Base-by-base conservation (phyloP, 345 rosid species). In the Ceriops tagal region DNA sequence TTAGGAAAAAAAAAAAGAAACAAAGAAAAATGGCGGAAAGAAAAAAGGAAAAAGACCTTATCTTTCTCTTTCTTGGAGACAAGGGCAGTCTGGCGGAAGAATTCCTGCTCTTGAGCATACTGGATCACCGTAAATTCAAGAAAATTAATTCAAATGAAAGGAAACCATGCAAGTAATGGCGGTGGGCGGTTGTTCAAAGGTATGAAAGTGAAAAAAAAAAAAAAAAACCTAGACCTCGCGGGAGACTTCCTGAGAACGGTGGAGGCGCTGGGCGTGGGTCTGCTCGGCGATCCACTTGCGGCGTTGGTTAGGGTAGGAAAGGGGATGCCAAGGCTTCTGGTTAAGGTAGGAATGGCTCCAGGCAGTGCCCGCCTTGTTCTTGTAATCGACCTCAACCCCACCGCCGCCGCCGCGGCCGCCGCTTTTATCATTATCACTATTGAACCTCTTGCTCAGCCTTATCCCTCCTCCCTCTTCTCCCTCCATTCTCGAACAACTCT, bases 241-340 rank as follows among this genome's bases (percentile, higher is more conserved):
- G 13, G 97, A 73, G 27, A 95, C 96, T 61, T 95, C 96, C 22
- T 92, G 93, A 32, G 89, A 31, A 49, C 97, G 92, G 70, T 83
- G 86, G 31, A 80, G 69, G 60, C 81, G 90, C 52, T 95, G 90
- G 55, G 96, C 84, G 59, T 92, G 82, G 64, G 92, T 76, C 84
- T 95, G 97, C 74, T 92, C 99, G 64, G 99, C 97, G 81, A 92
- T 90, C 99, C 99, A 95, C 78, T 95, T 92, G 83, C 99, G 97
- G 66, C 92, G 97, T 71, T 92, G 97, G 70, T 95, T 95, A 28
- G 99, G 97, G 65, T 95, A 92, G 53, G 99, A 95, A 72, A 95
- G 96, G 10, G 99, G 99, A 82, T 92, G 97, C 98, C 98, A 93
- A 62, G 98, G 98, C 88, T 93, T 93, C 83, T 93, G 98, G 70